Base-by-base conservation (phyloP, 768 basidiomycete genomes). In the Peribolospora baueri region DNA sequence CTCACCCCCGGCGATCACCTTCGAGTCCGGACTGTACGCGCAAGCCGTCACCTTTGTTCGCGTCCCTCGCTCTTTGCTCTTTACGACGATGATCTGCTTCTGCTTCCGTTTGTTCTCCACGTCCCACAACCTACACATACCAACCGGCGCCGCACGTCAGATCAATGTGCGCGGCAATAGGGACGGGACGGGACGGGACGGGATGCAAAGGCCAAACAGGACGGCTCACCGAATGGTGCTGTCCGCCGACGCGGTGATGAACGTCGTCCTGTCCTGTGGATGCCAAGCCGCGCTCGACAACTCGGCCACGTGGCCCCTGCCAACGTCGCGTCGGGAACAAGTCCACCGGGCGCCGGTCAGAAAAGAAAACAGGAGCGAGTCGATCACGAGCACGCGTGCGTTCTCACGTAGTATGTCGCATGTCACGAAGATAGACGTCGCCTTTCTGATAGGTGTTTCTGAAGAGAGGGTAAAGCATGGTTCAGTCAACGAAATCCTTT, bases 381-480 rank as follows among this genome's bases (percentile, higher is more conserved):
- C 1, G 41, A 39, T 10, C 6, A 40, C 25, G 42, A 42, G 39
- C 11, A 36, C 51, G 37, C 37, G 8, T n/a, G 54, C 59, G 14
- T 42, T 10, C 87, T 60, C 62, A 91, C 91, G 81, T 75, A n/a
- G 93, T 98, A 65, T 97, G 81, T 68, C 86, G 86, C 84, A 98
- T 90, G 69, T 98, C 93, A 55, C 93, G 81, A 61, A 98, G 84
- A 67, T 97, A 98, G 57, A 84, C 85, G 69, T 98, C 93, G 42
- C 93, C 93, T 70, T 97, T 97, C 65, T 86, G 73, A 66, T 64
- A 73, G 55, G 68, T 69, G 2, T 67, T 65, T 38, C 70, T 67
- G 75, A 81, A 56, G 3, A 42, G 56, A 47, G 4, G 11, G 41
- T 8, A 5, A 42, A 38, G 48, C 4, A 46, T 3, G 42, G 49